Base-by-base conservation (phyloP, 768 basidiomycete genomes). In the Phanerochaete sordida region DNA sequence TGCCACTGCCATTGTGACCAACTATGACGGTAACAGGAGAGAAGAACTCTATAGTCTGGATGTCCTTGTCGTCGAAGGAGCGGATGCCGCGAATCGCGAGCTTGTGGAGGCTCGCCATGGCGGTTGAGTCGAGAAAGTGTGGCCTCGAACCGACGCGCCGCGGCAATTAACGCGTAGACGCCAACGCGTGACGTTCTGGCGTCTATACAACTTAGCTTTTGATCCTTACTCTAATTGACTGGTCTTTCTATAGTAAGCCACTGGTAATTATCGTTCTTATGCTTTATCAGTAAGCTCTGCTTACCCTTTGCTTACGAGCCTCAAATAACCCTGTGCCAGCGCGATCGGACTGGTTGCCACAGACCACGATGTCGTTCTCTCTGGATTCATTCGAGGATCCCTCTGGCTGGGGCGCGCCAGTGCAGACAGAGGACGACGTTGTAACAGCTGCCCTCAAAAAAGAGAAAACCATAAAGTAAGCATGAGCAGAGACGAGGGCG, bases 11-110 rank as follows among this genome's bases (percentile, higher is more conserved):
- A 74, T 99, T 99, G 77, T 95, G 92, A 1, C 97, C 97, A 1
- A 98, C 95, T 61, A 99, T 98, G 73, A 99, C 95, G 0, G 97
- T 99, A 57, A 99, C 90, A 7, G 97, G 97, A 21, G 88, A 87
- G 76, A 94, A 98, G 77, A 99, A 99, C 74, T 98, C 92, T 72
- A 99, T 96, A 65, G 98, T 83, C 1, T 92, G 82, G 63, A 95
- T 84, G 64, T 89, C 84, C 68, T 98, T 96, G 83, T 96, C 93
- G 78, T 98, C 96, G 69, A 98, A 98, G 0, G 93, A 93, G 3
- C 95, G 89, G 64, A 97, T 98, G 21, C 91, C 91, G 35, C 95
- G 84, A 60, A 98, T 95, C 15, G 93, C 95, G 45, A 98, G 87
- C 74, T 95, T 96, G 81, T 95, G 89, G 48, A 98, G 79, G 55